These are phyloP conservation scores for Lentinula guzmanii DNA, from an alignment of 768 basidiomycete genomes.

Conservation along the genomic window DNA sequence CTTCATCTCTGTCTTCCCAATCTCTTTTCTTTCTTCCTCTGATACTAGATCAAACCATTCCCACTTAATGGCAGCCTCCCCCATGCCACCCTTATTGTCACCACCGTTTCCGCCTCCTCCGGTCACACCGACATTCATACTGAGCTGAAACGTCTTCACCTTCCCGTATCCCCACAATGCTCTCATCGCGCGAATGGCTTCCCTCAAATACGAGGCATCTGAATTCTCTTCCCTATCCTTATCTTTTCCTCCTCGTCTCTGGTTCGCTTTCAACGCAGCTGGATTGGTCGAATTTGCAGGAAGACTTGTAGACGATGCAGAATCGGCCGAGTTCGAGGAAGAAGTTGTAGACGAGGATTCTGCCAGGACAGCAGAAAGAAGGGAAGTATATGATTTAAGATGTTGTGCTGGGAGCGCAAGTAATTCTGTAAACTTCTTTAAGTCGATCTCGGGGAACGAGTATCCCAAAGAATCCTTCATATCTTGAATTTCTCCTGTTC, in stretches of 20 bases:
- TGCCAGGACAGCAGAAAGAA: not conserved
- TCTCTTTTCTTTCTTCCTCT: conserved; percentile 49
- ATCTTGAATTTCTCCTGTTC: conserved; percentile 80
- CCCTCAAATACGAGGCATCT: conserved; percentile 75
- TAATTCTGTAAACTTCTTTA: conserved; percentile 51
- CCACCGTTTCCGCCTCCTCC: not conserved
- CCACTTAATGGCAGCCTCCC: conserved; percentile 60
- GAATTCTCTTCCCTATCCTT: conserved; percentile 54
- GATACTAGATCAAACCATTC: conserved; percentile 89
- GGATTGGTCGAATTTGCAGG: not conserved
- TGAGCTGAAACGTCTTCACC: conserved; percentile 83
- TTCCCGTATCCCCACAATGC: conserved; percentile 77
- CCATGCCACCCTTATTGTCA: not conserved
- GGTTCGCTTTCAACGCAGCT: not conserved
- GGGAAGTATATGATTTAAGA: conserved; percentile 76
- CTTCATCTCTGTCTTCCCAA: conserved; percentile 73
- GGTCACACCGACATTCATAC: conserved; percentile 65
- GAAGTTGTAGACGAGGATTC: not conserved
- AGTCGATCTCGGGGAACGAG: conserved; percentile 37
- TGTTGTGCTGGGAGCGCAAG: conserved; percentile 77
- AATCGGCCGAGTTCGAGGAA: not conserved
- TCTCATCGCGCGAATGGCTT: conserved; percentile 81
- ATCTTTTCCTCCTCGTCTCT: not conserved
- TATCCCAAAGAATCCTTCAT: conserved; percentile 52
- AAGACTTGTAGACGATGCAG: not conserved